Base-by-base conservation (phyloP, 495 filamentous ascomycete genomes). In the Amorphotheca resinae region DNA sequence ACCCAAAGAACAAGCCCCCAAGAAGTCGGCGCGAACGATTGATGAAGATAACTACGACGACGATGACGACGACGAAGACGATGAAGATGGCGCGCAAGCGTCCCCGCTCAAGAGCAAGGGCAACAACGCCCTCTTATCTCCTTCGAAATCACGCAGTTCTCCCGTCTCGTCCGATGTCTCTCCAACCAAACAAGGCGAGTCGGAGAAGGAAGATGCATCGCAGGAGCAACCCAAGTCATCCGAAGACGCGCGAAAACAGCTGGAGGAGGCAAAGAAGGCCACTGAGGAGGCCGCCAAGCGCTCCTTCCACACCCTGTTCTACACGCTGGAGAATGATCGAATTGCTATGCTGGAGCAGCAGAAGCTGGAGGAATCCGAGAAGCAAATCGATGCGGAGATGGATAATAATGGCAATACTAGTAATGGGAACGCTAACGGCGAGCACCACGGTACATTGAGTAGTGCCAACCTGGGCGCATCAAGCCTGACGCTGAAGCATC, bases 341-440 rank as follows among this genome's bases (percentile, higher is more conserved):
- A 84, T 87, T 56, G 88, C 91, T 31, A 95, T 96, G 93, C 60
- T 95, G 47, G 91, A 99, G 59, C 93, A 99, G 61, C 86, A 95
- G 62, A 86, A 87, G 57, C 73, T 99, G 33, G 93, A 96, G 49
- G 91, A 96, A 56, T 85, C 89, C 1, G 91, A 99, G 56, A 81
- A 88, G 55, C 87, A 93, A 59, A 80, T 95, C 9, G 87, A 96
- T 59, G 86, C 87, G 14, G 91, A 99, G 61, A 87, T 91, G 68
- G 82, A 86, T 38, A 78, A 82, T 52, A 67, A 73, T 36, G 68
- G 55, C 38, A 68, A 69, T 15, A 65, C 72, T 14, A 70, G 67
- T 45, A 58, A 59, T 21, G 57, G 55, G 4, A 54, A 54, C 16
- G 54, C 57, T 2, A 56, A 54, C 22, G 64, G 60, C 12, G 60